Base-by-base conservation (phyloP, 2,329 filamentous ascomycete species). In the Chaetomium sp. region DNA sequence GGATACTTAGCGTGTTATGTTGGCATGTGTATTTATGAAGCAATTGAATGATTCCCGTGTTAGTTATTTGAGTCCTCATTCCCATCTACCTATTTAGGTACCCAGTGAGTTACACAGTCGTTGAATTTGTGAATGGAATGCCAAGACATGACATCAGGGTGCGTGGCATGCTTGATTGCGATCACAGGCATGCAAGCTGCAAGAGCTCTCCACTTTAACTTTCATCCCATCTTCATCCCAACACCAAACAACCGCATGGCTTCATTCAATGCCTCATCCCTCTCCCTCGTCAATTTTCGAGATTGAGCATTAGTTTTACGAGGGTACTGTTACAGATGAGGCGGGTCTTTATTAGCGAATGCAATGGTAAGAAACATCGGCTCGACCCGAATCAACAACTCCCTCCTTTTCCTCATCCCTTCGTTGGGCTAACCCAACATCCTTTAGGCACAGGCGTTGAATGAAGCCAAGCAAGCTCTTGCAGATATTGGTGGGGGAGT, bases 111-210 rank as follows among this genome's bases (percentile, higher is more conserved):
- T 12, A 12, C 33, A 35, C 9, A 4, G 33, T 12, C 23, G 21
- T 19, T 25, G 53, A 54, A 38, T 56, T 54, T 59, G 56, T 63
- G 56, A 31, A 42, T 63, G 56, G 25, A 42, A 33, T 33, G 62
- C 62, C 62, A 64, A 64, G 62, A 59, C 62, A 64, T 64, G 62
- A 64, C 62, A 64, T 64, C 62, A 64, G 62, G 35, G 3, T 19
- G 16, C 38, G 16, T n/a, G 38, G 38, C 38, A 19, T 19, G 38
- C 16, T 7, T 16, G 5, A 42, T 16, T 2, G 16, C 19, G 16
- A 7, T 19, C 5, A 35, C 3, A 35, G 10, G 7, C 33, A 12
- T 33, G 45, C 13, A 35, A 35, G 47, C 47, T 50, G 10, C 47
- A 47, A 47, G 45, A 53, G 47, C 58, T 60, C 58, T 49, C 49